Percentiles rank a stretch among this genome's conserved stretches.
Conservation (phyloP, 257 asterid species). For the Lantana camara region DNA sequence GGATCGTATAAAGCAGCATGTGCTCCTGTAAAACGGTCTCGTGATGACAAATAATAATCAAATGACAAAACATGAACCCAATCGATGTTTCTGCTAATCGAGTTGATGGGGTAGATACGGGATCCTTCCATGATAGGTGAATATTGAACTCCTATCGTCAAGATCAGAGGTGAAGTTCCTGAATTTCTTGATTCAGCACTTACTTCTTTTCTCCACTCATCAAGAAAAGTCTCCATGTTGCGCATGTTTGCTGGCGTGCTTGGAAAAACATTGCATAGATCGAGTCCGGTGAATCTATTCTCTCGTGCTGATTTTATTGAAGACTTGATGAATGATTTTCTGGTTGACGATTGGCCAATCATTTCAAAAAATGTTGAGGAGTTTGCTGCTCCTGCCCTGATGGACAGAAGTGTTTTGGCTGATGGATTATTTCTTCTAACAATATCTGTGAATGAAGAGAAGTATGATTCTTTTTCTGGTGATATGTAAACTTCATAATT, state of each 20-base stretch:
- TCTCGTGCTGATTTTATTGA: conserved; percentile 29
- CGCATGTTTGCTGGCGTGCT: conserved; percentile 25
- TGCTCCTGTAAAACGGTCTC: conserved; percentile 28
- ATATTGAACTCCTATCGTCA: conserved; percentile 36
- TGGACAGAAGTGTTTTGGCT: conserved; percentile 36
- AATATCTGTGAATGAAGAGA: conserved; percentile 37
- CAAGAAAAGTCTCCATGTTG: conserved; percentile 35
- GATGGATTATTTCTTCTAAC: conserved; percentile 43
- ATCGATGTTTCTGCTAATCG: conserved; percentile 30
- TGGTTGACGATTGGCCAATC: conserved; percentile 19
- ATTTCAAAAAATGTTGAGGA: conserved; percentile 26
- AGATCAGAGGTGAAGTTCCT: conserved; percentile 11
- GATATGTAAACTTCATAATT: conserved; percentile 29
- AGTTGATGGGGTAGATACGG: conserved; percentile 29
- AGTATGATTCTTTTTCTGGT: conserved; percentile 27
- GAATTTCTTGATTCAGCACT: too few relatives aligned
- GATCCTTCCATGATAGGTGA: conserved; percentile 27
- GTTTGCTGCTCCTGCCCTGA: conserved; percentile 16
- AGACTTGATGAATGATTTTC: conserved; percentile 26
- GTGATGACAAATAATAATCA: conserved; percentile 32
- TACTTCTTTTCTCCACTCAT: conserved; percentile 41
- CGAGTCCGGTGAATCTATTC: conserved; percentile 40
- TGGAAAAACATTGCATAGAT: conserved; percentile 12
- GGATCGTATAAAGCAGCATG: conserved; percentile 45
- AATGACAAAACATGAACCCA: conserved; percentile 36